Base-by-base conservation (phyloP, 23 red algal species). In the Gracilaria caudata region DNA sequence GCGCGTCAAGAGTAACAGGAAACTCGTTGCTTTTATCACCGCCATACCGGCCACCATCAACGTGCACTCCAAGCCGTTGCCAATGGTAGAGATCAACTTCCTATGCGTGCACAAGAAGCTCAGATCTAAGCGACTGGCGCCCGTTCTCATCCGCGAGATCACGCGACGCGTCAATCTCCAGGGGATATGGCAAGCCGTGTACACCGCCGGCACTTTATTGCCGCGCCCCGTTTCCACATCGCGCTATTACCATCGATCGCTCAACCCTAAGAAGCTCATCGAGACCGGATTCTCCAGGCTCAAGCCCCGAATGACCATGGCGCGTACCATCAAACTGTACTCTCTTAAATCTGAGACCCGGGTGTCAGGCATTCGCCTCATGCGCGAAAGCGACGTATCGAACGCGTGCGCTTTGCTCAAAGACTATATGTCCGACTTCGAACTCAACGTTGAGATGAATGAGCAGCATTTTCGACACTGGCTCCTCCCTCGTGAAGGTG, bases 31-130 rank as follows among this genome's bases (percentile, higher is more conserved):
- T 12, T 93, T 99, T 39, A 99, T 99, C 79, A 79, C 90, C 39
- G 97, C 97, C 38, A 68, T 99, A 35, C 92, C 93, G 32, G 89
- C 90, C 33, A 85, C 70, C 30, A 51, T 98, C 25, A 40, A 13
- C 19, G 45, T 94, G 0, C 80, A 90, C 36, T 34, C 40, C 47
- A 34, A 41, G 7, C 14, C 56, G 23, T 43, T 88, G 24, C 34
- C 30, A 34, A 82, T 87, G 77, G 93, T 89, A 2, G 97, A 99
- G 77, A 94, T 99, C 45, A 96, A 99, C 77, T 99, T 99, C 60
- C 93, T 99, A 13, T 99, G 97, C 51, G 87, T 99, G 32, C 97
- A 99, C 91, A 99, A 99, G 83, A 95, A 93, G 58, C 81, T 99
- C 23, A 73, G 97, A 12, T 43, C 83, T 32, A 99, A 95, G 68